Evolutionary conservation across 768 basidiomycete species (phyloP), one percentile per base, ranked within the genome.

Genomic region (Tricholoma sp.): DNA sequence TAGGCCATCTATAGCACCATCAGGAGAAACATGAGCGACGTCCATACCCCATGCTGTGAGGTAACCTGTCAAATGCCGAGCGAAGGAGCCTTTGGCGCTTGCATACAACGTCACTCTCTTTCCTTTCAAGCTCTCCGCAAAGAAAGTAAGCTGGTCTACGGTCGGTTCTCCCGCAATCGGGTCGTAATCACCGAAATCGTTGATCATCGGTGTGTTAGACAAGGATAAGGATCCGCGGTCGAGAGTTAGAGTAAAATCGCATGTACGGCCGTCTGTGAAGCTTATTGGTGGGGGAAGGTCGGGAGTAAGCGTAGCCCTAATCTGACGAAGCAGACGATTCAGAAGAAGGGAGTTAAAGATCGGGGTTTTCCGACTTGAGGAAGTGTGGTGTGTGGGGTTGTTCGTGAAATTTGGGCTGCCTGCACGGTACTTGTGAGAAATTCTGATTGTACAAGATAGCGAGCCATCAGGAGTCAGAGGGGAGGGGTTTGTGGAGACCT

Each of bases 41-140:
- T 96, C 92, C 86, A 98, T 82, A 11, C 95, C 94, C 96, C 96
- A 98, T 5, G 89, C 83, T 18, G 90, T 91, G 56, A 99, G 79
- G 71, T 96, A 97, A 62, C 89, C 89, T 24, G 94, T 94, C 34
- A 99, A 76, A 69, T 97, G 92, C 52, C 89, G 90, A 0, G 94
- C 95, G 65, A 98, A 99, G 2, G 86, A 83, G 39, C 91, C 91
- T 60, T 81, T 84, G n/a, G 92, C 81, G 64, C 84, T 87, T 6
- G 96, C 92, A 65, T 95, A 90, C 28, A 99, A 72, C 0, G 82
- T 83, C 0, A 89, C 95, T 62, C 82, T 87, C 71, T 87, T 91
- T 12, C 94, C 92, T 65, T 85, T 85, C 50, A 98, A 72, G 5
- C 81, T 84, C 60, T 93, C 91, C 7, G 87, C 84, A 71, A 98